phyloP scores from a whole-genome alignment of 139 green algal genomes.

The Coelastrella sp. region DNA sequence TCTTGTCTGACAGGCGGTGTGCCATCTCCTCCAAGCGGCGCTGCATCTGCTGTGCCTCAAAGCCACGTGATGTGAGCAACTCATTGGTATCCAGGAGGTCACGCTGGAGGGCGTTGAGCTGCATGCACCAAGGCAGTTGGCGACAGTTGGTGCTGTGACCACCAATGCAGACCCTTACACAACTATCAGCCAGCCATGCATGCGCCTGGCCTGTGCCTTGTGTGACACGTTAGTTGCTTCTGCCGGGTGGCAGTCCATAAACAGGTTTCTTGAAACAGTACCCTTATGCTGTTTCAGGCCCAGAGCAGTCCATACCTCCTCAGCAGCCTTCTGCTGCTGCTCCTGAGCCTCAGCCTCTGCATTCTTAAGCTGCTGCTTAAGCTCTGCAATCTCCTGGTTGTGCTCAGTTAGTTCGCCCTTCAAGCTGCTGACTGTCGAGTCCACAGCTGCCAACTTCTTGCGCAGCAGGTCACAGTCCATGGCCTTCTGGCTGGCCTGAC shows the following conservation, averaged over 20 bases:
- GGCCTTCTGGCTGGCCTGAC: constrained; percentile 11
- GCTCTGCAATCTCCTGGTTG: background rate
- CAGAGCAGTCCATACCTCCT: too few relatives aligned
- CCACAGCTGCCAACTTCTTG: constrained; percentile 39
- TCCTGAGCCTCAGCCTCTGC: constrained; percentile 19
- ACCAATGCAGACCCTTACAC: too few relatives aligned
- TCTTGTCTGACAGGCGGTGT: constrained; percentile 40
- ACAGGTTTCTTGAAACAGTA: too few relatives aligned
- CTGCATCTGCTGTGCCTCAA: constrained; percentile 45
- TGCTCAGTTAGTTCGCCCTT: background rate
- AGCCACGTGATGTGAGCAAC: background rate
- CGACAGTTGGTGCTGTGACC: too few relatives aligned
- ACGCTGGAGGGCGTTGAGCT: constrained; percentile 32
- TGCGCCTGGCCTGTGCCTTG: too few relatives aligned
- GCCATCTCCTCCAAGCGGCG: constrained; percentile 25
- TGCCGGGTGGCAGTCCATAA: too few relatives aligned
- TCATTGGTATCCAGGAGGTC: constrained; percentile 37
- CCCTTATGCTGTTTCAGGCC: too few relatives aligned
- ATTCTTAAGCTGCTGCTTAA: constrained; percentile 12
- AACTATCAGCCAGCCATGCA: too few relatives aligned
- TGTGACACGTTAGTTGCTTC: too few relatives aligned
- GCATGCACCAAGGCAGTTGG: constrained; percentile 5
- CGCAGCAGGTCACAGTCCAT: constrained; percentile 40
- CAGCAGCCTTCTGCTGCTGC: constrained; percentile 21
- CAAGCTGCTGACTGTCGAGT: background rate